phyloP scores from a whole-genome alignment of 768 basidiomycete genomes.

The Psilocybe sp. region DNA sequence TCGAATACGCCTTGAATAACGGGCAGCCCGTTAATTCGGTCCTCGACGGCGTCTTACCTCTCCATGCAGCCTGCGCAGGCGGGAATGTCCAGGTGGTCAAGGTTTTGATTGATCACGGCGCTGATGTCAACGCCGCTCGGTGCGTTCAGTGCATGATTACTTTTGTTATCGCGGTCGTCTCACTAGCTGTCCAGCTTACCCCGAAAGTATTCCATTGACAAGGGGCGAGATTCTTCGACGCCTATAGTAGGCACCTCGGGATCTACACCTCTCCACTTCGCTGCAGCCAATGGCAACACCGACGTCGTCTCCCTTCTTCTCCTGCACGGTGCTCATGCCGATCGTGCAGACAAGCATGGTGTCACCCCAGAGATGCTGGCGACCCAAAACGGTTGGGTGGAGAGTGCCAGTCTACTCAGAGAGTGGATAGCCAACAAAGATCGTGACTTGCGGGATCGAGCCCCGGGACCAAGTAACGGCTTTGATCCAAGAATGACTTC shows the following conservation, averaged over 20 bases:
- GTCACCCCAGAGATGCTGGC: slow-evolving; percentile 85
- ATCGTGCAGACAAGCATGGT: slow-evolving; percentile 87
- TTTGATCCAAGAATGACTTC: slow-evolving; percentile 16
- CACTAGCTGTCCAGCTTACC: slow-evolving; percentile 48
- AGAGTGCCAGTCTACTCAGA: slow-evolving; percentile 72
- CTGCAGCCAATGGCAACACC: slow-evolving; percentile 91
- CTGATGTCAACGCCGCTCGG: slow-evolving; percentile 98
- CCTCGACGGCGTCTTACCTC: slow-evolving; percentile 92
- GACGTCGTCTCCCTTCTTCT: slow-evolving; percentile 77
- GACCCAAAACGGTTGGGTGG: slow-evolving; percentile 72
- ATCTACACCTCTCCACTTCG: slow-evolving; percentile 94
- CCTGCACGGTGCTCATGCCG: slow-evolving; percentile 77
- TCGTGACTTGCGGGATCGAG: slow-evolving; percentile 55
- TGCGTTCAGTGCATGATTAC: slow-evolving; percentile 30
- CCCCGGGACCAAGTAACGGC: slow-evolving; percentile 12
- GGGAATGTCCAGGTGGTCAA: slow-evolving; percentile 87
- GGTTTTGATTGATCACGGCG: slow-evolving; percentile 87
- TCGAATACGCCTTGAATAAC: slow-evolving; percentile 87
- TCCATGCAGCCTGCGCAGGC: slow-evolving; percentile 92
- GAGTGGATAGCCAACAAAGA: slow-evolving; percentile 66
- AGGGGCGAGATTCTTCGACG: slow-evolving; percentile 58
- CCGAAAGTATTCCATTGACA: slow-evolving; percentile 71
- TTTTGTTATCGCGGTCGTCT: slow-evolving; percentile 7
- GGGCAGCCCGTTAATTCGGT: slow-evolving; percentile 97
- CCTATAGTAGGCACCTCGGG: slow-evolving; percentile 84